Conservation (phyloP, 2,329 filamentous ascomycete species). For the Penicillium sp. region DNA sequence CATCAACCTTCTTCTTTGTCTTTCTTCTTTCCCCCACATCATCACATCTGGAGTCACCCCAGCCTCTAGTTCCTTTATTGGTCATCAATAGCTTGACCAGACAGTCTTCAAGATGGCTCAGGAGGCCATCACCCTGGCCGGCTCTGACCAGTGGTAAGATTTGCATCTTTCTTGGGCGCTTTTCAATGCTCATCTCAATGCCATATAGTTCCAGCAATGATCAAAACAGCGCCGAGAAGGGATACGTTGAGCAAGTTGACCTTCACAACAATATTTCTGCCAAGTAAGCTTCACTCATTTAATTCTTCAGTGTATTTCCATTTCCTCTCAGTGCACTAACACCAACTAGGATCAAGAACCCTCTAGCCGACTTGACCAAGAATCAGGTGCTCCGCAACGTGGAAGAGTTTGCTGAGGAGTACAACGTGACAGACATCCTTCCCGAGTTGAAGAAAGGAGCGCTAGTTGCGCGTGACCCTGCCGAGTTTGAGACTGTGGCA, state of each 20-base stretch:
- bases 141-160: conserved; percentile 4
- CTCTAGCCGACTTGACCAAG: conserved; percentile 42
- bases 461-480: conserved; percentile 50
- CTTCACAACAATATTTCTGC: conserved; percentile 29
- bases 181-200: background rate
- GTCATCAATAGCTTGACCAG: background rate
- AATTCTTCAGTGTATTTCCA: background rate
- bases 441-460: conserved; percentile 48
- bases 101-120: conserved; percentile 7
- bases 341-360: conserved; percentile 44
- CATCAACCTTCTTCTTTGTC: background rate
- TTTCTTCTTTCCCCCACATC: background rate
- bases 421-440: conserved; percentile 41
- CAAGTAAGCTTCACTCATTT: conserved; percentile 15
- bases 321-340: background rate
- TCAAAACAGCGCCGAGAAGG: conserved; percentile 12
- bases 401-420: conserved; percentile 42
- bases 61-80: background rate
- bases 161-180: background rate
- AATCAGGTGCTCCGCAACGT: conserved; percentile 42
- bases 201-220: conserved; percentile 8
- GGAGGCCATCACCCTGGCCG: conserved; percentile 9
- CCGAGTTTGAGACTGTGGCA: conserved; percentile 44
- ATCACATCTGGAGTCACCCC: background rate
- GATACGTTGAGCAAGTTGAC: conserved; percentile 21